Evolutionary conservation across 2,329 filamentous ascomycete genomes (phyloP).

Genomic region (Westerdykella aurantiaca): DNA sequence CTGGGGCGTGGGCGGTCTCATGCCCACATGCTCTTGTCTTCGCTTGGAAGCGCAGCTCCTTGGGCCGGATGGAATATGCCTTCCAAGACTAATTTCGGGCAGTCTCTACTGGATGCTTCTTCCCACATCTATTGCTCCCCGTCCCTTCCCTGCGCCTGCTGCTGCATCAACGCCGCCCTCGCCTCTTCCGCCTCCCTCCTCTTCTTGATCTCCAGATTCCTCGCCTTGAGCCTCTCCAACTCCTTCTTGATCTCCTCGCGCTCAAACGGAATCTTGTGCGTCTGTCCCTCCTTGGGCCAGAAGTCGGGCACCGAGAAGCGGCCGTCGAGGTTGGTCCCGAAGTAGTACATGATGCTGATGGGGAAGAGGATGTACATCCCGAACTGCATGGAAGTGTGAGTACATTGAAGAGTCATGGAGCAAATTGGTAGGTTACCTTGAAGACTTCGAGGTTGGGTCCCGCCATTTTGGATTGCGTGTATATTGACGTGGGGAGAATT

Average conservation of each 20-base stretch:
- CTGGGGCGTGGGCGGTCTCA: too few relatives aligned
- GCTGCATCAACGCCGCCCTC: slow-evolving; percentile 10
- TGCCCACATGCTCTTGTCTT: too few relatives aligned
- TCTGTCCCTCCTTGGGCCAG: slow-evolving; percentile 80
- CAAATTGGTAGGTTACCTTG: slow-evolving; percentile 57
- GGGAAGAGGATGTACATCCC: slow-evolving; percentile 99
- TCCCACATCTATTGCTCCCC: too few relatives aligned
- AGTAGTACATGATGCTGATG: slow-evolving; percentile 99
- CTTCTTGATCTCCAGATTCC: slow-evolving; percentile 44
- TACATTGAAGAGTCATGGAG: slow-evolving; percentile 2
- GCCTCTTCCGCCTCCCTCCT: slow-evolving; percentile 39
- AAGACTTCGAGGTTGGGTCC: slow-evolving; percentile 91
- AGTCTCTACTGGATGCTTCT: too few relatives aligned
- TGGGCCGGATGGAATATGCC: too few relatives aligned
- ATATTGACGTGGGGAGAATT: slow-evolving; percentile 19
- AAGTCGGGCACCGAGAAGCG: slow-evolving; percentile 79
- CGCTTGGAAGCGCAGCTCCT: too few relatives aligned
- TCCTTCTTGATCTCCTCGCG: slow-evolving; percentile 78
- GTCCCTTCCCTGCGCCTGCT: slow-evolving; percentile 7
- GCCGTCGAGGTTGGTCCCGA: slow-evolving; percentile 93
- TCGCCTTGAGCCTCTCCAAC: slow-evolving; percentile 61
- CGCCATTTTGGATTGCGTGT: slow-evolving; percentile 51
- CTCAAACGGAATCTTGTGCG: slow-evolving; percentile 70
- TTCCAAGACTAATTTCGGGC: too few relatives aligned
- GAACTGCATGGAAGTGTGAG: slow-evolving; percentile 55